Base-by-base conservation (phyloP, 1,284 basidiomycete species). In the Thecaphora thlaspeos region DNA sequence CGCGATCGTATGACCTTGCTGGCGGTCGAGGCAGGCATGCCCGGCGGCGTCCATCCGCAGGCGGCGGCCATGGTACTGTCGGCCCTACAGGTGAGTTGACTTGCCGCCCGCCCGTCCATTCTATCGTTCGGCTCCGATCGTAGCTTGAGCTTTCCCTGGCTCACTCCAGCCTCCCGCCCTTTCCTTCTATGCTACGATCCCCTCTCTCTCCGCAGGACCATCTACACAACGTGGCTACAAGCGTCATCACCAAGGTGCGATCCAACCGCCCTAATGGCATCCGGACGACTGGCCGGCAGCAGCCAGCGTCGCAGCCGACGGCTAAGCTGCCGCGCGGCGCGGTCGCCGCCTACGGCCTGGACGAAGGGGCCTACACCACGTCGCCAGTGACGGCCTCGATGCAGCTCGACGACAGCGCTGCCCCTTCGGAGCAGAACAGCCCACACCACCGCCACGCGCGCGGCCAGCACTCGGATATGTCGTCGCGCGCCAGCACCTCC, bases 1-100 rank as follows among this genome's bases (percentile, higher is more conserved):
- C 69, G 64, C 22, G 80, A 80, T 49, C 66, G 79, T 5, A 81
- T 81, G 80, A 69, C 75, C 19, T 51, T 78, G 9, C 50, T 77
- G 14, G 79, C 79, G 4, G 79, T 78, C 36, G 76, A 80, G 43
- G 68, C 66, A 1, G 79, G 79, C 11, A 61, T 81, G 48, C 43
- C 59, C 0, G 71, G 69, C 1, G 80, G 80, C 14, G 74, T 78
- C 3, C 69, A 76, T 19, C 51, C 63, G 1, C 66, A 78, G 42
- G 78, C 78, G 2, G 78, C 77, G 4, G 77, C 76, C 10, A 58
- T 79, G 46, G 59, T 76, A 11, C 58, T 75, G 18, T 60, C 69
- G 10, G 78, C 79, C 10, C 58, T 80, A 9, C 73, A 80, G 48
- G 72, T 75, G 14, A 41, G 39, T 39, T 46, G n/a, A n/a, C n/a